Evolutionary conservation across 148 eudicot genomes (phyloP), one percentile per base, ranked within the genome.

Genomic region (Silene conica): DNA sequence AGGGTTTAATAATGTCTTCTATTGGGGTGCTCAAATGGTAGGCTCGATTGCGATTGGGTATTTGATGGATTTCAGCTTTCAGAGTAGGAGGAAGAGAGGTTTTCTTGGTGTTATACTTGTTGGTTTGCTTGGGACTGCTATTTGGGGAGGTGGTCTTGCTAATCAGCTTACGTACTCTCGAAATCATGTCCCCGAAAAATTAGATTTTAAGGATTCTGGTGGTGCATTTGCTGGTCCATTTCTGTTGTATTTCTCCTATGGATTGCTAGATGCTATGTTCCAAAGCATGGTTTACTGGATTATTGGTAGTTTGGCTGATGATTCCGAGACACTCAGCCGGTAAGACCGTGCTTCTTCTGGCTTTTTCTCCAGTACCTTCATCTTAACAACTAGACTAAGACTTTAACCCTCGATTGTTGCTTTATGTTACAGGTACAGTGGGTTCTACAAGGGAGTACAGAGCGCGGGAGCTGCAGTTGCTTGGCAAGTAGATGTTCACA

Each of bases 241-340:
- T 55, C 72, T 92, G 58, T 71, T 95, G 85, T 95, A 95, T 71
- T 95, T 92, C 63, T 75, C 86, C 70, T 95, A 84, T 72, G 99
- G 99, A 0, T 76, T 95, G 82, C 78, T 92, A 13, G 99, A 92
- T 85, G 93, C 97, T 59, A 95, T 95, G 91, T 92, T 90, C 77
- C 99, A 95, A 84, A 90, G 96, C 80, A 80, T 92, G 97, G 88
- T 95, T 69, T 95, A 92, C 70, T 95, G 99, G 99, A 82, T 95
- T 8, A 90, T 92, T 74, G 97, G 99, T 73, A 87, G 90, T 11
- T 83, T 92, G 78, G 99, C 99, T 16, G 86, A 90, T 74, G 92
- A 92, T 85, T 87, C 99, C 0, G 89, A 85, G 82, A 84, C 89
- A 16, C 97, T 95, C 69, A 92, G 97, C 96, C 89, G 98, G 98